Conservation (phyloP, 1,284 basidiomycete genomes). For the Leccinum insolens region DNA sequence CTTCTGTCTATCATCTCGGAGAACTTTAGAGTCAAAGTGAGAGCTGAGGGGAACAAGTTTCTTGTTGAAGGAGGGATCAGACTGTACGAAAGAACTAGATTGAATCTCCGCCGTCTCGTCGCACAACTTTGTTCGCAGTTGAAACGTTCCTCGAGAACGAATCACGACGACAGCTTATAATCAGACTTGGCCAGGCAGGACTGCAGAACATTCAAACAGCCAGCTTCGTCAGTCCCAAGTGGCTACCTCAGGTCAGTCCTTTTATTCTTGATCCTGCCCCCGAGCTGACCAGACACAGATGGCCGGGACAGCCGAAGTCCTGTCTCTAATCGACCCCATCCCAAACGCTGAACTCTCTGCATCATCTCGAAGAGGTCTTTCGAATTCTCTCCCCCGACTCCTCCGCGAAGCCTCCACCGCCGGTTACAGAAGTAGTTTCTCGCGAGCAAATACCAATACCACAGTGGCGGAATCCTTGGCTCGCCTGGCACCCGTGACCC, state of each 20-base stretch:
- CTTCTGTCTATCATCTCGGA: too few species aligned
- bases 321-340: constrained; percentile 57
- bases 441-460: constrained; percentile 64
- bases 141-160: too few species aligned
- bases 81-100: too few species aligned
- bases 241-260: constrained; percentile 83
- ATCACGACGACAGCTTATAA: too few species aligned
- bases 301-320: constrained; percentile 83
- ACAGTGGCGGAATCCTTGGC: constrained; percentile 74
- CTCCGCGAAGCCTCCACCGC: constrained; percentile 33
- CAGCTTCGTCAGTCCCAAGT: constrained; percentile 91
- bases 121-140: neutral
- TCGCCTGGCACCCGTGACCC: constrained; percentile 65
- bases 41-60: too few species aligned
- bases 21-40: too few species aligned
- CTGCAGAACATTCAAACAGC: constrained; percentile 82
- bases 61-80: too few species aligned
- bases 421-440: constrained; percentile 11
- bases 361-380: constrained; percentile 69
- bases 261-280: neutral
- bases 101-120: too few species aligned
- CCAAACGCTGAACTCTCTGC: constrained; percentile 75
- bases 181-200: constrained; percentile 41
- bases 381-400: constrained; percentile 7
- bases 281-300: constrained; percentile 52